Conservation (phyloP, 768 basidiomycete genomes). For the Mycena amicta region DNA sequence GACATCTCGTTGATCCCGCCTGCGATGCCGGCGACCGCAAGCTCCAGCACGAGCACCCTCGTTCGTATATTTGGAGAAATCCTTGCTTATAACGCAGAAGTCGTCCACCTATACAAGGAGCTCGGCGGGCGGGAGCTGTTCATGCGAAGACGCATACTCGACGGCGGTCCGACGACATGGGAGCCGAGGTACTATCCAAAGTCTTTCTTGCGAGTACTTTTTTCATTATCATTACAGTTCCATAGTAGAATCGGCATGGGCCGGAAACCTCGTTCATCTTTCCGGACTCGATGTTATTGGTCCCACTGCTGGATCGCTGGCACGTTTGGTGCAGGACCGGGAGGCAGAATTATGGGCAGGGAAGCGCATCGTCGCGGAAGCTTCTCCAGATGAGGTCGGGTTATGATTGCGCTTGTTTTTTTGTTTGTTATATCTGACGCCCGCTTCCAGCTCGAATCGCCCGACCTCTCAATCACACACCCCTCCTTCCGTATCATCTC, state of each 20-base stretch:
- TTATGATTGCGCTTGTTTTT: too few relatives aligned
- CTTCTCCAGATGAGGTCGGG: conserved; percentile 46
- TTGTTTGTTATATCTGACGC: too few relatives aligned
- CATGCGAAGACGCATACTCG: conserved; percentile 60
- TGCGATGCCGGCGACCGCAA: conserved; percentile 55
- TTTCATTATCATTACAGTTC: conserved; percentile 35
- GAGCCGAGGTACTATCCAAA: conserved; percentile 52
- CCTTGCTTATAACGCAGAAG: conserved; percentile 60
- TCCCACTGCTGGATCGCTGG: conserved; percentile 62
- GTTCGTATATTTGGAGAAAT: conserved; percentile 56
- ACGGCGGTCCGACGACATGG: conserved; percentile 58
- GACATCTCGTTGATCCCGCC: conserved; percentile 68
- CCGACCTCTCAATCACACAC: conserved; percentile 51
- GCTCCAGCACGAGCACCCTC: conserved; percentile 64
- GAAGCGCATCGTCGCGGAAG: conserved; percentile 57
- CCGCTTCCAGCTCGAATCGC: conserved; percentile 21
- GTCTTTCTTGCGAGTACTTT: conserved; percentile 1
- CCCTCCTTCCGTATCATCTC: conserved; percentile 63
- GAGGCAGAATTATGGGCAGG: conserved; percentile 69
- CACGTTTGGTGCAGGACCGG: conserved; percentile 60
- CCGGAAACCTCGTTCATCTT: conserved; percentile 59
- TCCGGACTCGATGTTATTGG: conserved; percentile 68
- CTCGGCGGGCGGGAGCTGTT: conserved; percentile 65
- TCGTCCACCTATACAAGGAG: conserved; percentile 69
- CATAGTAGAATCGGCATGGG: conserved; percentile 60